Evolutionary conservation across 441 rosid genomes (phyloP).

Genomic region (Gossypium armourianum): DNA sequence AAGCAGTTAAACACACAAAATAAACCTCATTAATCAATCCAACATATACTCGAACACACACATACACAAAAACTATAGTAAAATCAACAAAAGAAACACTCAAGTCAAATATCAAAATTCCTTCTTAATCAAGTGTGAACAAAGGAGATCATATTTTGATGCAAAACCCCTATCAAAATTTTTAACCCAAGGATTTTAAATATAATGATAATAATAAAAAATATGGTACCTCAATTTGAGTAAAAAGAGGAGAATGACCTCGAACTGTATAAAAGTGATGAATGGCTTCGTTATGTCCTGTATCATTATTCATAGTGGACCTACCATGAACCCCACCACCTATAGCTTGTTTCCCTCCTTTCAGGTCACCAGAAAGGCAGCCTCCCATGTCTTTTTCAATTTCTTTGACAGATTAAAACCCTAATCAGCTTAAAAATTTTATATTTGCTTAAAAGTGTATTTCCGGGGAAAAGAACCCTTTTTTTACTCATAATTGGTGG

Average conservation of each 20-base stretch:
- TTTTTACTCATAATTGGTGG: too few relatives aligned
- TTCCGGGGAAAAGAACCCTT: neutral
- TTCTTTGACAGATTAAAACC: neutral
- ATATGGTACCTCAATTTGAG: slow-evolving; percentile 50
- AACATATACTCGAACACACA: neutral
- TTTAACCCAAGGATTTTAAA: neutral
- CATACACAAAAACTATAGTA: neutral
- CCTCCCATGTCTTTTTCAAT: slow-evolving; percentile 32
- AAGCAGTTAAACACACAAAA: neutral
- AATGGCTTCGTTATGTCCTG: slow-evolving; percentile 46
- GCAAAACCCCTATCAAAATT: neutral
- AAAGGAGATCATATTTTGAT: neutral
- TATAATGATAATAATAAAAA: neutral
- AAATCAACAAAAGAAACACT: neutral
- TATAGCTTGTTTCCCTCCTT: slow-evolving; percentile 52
- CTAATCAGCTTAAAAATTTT: neutral
- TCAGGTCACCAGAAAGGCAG: slow-evolving; percentile 38
- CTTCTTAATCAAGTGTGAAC: neutral
- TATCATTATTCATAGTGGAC: slow-evolving; percentile 23
- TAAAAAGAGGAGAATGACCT: slow-evolving; percentile 37
- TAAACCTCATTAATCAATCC: neutral
- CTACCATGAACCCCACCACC: slow-evolving; percentile 36
- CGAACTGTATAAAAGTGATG: slow-evolving; percentile 45
- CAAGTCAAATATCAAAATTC: neutral
- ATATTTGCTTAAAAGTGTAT: neutral